Conservation (phyloP, 306 rosid species). For the Albizia julibrissin region DNA sequence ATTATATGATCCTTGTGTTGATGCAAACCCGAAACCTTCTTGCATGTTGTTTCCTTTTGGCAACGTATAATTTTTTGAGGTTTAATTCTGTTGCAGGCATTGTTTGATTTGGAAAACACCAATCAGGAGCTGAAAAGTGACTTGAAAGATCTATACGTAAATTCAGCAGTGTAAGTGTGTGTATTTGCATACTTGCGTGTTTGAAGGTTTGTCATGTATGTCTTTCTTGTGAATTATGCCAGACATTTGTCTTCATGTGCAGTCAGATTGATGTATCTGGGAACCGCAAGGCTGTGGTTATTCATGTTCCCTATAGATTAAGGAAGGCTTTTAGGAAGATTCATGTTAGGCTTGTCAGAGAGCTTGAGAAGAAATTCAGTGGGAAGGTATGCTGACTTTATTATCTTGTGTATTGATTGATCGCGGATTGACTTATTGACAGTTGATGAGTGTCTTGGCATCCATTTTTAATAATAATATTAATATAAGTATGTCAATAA, state of each 20-base stretch:
- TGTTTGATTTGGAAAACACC: conserved; percentile 83
- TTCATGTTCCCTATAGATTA: conserved; percentile 78
- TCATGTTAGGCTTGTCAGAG: conserved; percentile 83
- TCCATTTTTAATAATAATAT: background rate
- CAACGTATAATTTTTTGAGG: background rate
- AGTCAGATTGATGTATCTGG: conserved; percentile 84
- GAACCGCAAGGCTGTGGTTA: conserved; percentile 80
- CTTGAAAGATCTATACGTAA: conserved; percentile 83
- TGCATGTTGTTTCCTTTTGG: background rate
- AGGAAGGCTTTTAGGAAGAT: conserved; percentile 87
- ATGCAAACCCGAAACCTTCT: background rate
- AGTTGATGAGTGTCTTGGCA: background rate
- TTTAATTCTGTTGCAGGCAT: conserved; percentile 46
- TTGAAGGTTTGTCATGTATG: background rate
- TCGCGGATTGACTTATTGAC: background rate
- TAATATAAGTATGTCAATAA: background rate
- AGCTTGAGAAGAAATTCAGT: conserved; percentile 97
- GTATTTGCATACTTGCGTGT: background rate
- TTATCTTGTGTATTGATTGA: background rate
- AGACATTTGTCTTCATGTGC: conserved; percentile 24
- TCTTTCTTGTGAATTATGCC: background rate
- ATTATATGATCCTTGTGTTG: background rate
- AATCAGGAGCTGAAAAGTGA: conserved; percentile 88
- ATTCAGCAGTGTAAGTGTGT: conserved; percentile 74
- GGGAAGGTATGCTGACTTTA: conserved; percentile 63